A percentile compares a stretch with the other conserved stretches of the same genome.
phyloP scores from a whole-genome alignment of 2,329 filamentous ascomycete genomes.

The Sporothrix curviconia region DNA sequence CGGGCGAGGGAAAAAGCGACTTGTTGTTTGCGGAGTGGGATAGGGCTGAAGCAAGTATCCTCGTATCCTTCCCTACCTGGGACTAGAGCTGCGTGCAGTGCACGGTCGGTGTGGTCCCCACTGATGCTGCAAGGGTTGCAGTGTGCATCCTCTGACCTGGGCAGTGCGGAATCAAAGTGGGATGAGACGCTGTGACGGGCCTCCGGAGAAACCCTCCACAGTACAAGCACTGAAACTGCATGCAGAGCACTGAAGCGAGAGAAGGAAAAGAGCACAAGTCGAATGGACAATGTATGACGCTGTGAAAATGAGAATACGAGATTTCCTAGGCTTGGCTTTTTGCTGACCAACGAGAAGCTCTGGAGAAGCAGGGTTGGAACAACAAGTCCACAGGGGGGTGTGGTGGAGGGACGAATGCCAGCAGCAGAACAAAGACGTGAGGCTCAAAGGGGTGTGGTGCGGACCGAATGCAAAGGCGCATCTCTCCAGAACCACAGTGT shows the following conservation, averaged over 20 bases:
- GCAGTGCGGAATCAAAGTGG: neutral
- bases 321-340: neutral
- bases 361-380: neutral
- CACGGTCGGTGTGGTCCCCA: too few species aligned
- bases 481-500: neutral
- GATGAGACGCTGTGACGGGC: neutral
- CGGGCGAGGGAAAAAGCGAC: neutral
- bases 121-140: too few species aligned
- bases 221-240: too few species aligned
- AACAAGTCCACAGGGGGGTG: neutral
- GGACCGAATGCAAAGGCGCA: too few species aligned
- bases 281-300: slow-evolving; percentile 5
- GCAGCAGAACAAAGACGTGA: neutral
- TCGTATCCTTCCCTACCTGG: neutral
- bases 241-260: neutral
- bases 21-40: slow-evolving; percentile 2
- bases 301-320: slow-evolving; percentile 4
- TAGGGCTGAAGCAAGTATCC: slow-evolving; percentile 11
- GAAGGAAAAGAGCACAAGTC: neutral
- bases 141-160: too few species aligned
- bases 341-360: neutral
- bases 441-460: too few species aligned
- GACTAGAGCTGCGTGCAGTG: too few species aligned
- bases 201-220: neutral
- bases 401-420: neutral